Evolutionary conservation across 305 asterid genomes (phyloP).

Genomic region (Striga hermonthica): DNA sequence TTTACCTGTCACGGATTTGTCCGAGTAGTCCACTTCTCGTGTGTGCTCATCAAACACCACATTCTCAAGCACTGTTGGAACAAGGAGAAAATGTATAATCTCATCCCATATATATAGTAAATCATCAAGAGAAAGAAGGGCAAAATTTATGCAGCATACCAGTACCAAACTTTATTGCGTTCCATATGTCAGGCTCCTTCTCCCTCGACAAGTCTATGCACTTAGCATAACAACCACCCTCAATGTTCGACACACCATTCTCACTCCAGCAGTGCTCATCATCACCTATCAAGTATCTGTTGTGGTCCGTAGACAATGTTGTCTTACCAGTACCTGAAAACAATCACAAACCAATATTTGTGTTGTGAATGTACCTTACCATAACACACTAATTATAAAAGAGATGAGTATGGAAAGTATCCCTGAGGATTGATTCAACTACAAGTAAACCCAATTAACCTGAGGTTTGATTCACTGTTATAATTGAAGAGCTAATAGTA

Average conservation of each 20-base stretch:
- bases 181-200: slow-evolving; percentile 98
- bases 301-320: slow-evolving; percentile 82
- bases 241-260: slow-evolving; percentile 85
- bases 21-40: slow-evolving; percentile 79
- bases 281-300: slow-evolving; percentile 84
- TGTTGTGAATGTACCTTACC: background rate
- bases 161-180: slow-evolving; percentile 89
- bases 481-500: too few species aligned
- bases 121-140: background rate
- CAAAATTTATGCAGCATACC: slow-evolving; percentile 37
- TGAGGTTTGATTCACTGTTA: background rate
- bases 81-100: slow-evolving; percentile 11
- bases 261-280: slow-evolving; percentile 99
- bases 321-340: slow-evolving; percentile 88
- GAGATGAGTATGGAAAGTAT: background rate
- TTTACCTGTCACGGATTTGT: slow-evolving; percentile 89
- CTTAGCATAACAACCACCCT: slow-evolving; percentile 97
- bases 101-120: background rate
- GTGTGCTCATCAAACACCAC: slow-evolving; percentile 90
- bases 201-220: slow-evolving; percentile 83
- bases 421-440: background rate
- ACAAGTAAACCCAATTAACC: background rate
- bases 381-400: background rate
- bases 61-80: slow-evolving; percentile 66
- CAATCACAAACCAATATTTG: slow-evolving; percentile 1